Base-by-base conservation (phyloP, 2,329 filamentous ascomycete species). In the Monosporascus sp. region DNA sequence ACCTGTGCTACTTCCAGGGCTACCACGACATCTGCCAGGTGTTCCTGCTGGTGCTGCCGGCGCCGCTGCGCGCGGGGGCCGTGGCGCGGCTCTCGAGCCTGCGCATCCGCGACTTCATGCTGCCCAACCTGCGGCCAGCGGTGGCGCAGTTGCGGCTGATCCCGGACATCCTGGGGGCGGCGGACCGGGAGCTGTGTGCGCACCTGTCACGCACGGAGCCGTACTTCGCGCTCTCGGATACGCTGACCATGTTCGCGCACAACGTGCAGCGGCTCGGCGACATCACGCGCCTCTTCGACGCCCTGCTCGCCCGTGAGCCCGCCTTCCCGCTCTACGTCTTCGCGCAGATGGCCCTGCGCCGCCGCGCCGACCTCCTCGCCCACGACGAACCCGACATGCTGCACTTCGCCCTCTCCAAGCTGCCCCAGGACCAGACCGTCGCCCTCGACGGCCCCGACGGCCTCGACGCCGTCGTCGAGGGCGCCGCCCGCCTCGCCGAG, bases 21-120 rank as follows among this genome's bases (percentile, higher is more conserved):
- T 99, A 95, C 70, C 94, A 99, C 72, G 94, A 99, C 74, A 97
- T 99, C 65, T 94, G 90, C 63, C 95, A 99, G 73, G 94, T 99
- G 24, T 81, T 99, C 55, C 82, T 97, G 41, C 81, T 99, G 16
- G 92, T 97, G 11, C 79, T 99, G 4, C 86, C 87, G 0, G 74
- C 83, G 9, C 66, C 77, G 22, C 69, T 77, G 51, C 86, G 89
- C 17, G 76, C 80, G 19, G 70, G 77, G 7, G 84, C 87, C 17
- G 83, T 95, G 34, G 81, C 88, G 36, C 87, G 89, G n/a, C 84
- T 99, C 54, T 96, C 92, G 3, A 79, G 92, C 34, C 81, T 97
- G 45, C 88, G 91, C 51, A 97, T 99, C 67, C 85, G 94, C 57
- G 94, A 99, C 73, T 99, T 97, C 71, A 97, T 99, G 94, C 84